Evolutionary conservation across 2,329 filamentous ascomycete genomes (phyloP).

Genomic region (Hypoxylon sp.): DNA sequence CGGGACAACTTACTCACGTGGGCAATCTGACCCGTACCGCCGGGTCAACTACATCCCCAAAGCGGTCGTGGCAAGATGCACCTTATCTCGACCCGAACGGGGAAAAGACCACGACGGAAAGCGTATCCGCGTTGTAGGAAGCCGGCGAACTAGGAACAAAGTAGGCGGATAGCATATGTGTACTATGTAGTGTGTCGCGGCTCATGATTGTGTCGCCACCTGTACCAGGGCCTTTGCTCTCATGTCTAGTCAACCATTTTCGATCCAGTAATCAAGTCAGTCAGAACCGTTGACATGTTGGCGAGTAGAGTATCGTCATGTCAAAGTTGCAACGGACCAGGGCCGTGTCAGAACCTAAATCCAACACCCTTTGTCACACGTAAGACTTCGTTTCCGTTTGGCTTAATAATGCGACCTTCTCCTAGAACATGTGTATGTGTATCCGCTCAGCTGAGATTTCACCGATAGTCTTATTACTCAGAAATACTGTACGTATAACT

Average conservation of each 20-base stretch:
- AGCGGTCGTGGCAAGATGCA: neutral
- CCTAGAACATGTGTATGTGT: neutral
- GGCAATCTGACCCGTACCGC: neutral
- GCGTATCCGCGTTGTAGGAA: neutral
- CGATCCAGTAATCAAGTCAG: neutral
- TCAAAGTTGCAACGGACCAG: neutral
- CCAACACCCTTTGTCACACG: neutral
- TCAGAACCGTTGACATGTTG: neutral
- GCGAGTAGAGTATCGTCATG: neutral
- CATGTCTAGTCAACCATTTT: neutral
- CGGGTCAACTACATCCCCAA: neutral
- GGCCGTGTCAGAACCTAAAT: neutral
- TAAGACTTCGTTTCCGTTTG: neutral
- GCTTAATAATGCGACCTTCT: neutral
- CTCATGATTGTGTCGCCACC: neutral
- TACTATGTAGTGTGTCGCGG: neutral
- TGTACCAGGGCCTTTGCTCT: too few species aligned
- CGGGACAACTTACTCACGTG: neutral
- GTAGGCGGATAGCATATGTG: neutral
- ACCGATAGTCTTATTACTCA: conserved; percentile 6
- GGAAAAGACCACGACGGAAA: neutral
- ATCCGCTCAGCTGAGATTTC: neutral
- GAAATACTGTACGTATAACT: neutral
- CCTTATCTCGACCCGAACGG: neutral
- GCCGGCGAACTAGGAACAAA: neutral